A percentile compares a stretch with the other conserved stretches of the same genome.
phyloP scores from a whole-genome alignment of 495 filamentous ascomycete species.

The Penicillium bialowiezense region DNA sequence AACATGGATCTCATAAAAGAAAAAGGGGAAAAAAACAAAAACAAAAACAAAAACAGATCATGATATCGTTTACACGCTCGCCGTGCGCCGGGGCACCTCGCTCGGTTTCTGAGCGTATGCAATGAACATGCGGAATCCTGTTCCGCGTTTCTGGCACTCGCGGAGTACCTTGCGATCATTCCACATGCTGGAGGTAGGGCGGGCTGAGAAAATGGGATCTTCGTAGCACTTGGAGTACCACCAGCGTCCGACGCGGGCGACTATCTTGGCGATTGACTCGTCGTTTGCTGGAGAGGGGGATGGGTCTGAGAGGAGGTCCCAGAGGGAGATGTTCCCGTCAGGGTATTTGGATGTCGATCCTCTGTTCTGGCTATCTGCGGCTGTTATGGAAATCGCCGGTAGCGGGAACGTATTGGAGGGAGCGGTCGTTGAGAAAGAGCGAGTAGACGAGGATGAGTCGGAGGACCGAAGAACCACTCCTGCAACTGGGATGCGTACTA shows the following conservation, averaged over 20 bases:
- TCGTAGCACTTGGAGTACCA: constrained; percentile 97
- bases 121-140: constrained; percentile 85
- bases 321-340: constrained; percentile 56
- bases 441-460: constrained; percentile 35
- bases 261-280: constrained; percentile 84
- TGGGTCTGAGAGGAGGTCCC: constrained; percentile 66
- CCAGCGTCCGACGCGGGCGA: constrained; percentile 89
- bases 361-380: constrained; percentile 21
- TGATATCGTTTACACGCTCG: constrained; percentile 41
- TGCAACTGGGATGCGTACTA: constrained; percentile 85
- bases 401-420: constrained; percentile 29
- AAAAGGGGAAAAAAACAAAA: not conserved
- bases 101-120: constrained; percentile 85
- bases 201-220: constrained; percentile 50
- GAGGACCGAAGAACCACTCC: constrained; percentile 56
- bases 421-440: constrained; percentile 22
- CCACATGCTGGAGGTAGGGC: constrained; percentile 69
- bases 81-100: constrained; percentile 54
- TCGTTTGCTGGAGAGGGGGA: constrained; percentile 57
- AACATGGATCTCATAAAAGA: constrained; percentile 7
- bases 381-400: constrained; percentile 23
- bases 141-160: constrained; percentile 83
- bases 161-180: constrained; percentile 67
- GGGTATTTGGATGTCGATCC: constrained; percentile 25
- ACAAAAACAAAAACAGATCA: no score